Evolutionary conservation across 1,284 basidiomycete species (phyloP).

Genomic region (Pseudozyma tsukubaensis): DNA sequence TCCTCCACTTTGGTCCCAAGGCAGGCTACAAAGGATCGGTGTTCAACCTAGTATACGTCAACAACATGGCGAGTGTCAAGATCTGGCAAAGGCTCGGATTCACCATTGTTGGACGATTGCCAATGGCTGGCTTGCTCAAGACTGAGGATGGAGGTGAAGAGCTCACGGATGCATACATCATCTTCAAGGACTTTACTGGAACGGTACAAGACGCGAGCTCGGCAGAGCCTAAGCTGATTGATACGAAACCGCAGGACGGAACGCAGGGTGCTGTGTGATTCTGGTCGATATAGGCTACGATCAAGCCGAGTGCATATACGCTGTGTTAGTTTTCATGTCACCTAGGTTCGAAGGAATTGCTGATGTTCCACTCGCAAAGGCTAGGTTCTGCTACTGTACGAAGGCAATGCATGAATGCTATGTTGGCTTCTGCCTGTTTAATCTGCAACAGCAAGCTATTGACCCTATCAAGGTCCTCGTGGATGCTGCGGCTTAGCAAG

Average conservation of each 20-base stretch:
- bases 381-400: too few relatives aligned
- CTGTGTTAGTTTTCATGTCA: too few relatives aligned
- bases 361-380: too few relatives aligned
- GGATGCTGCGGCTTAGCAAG: too few relatives aligned
- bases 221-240: constrained; percentile 14
- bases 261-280: constrained; percentile 15
- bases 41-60: constrained; percentile 92
- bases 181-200: constrained; percentile 79
- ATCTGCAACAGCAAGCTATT: too few relatives aligned
- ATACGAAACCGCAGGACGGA: constrained; percentile 14
- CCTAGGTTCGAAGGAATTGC: too few relatives aligned
- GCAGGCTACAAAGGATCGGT: constrained; percentile 84
- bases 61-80: constrained; percentile 78
- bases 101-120: constrained; percentile 83
- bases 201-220: constrained; percentile 18
- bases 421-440: too few relatives aligned
- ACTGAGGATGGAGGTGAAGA: constrained; percentile 75
- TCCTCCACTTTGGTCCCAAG: constrained; percentile 77
- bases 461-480: too few relatives aligned
- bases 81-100: constrained; percentile 91
- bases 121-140: constrained; percentile 81
- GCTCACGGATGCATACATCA: constrained; percentile 86
- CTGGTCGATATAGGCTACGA: too few relatives aligned
- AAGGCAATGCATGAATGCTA: too few relatives aligned
- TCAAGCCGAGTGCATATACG: too few relatives aligned